Conservation (phyloP, 192 early-diverging fungal species). For the Gorgonomyces haynaldii region DNA sequence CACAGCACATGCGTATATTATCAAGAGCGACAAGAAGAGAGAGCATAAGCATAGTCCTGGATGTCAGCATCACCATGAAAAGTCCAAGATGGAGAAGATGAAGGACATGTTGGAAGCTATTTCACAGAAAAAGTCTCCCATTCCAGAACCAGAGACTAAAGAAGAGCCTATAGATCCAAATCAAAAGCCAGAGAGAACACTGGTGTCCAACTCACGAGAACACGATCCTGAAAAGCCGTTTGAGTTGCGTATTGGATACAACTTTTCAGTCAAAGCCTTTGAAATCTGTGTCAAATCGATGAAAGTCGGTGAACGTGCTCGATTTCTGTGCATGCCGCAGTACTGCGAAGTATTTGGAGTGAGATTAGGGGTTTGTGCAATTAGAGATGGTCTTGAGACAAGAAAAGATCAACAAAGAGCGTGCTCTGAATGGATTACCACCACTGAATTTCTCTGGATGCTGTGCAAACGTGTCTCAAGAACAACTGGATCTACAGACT, state of each 20-base stretch:
- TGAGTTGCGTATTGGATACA: conserved; percentile 38
- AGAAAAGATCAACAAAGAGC: conserved; percentile 25
- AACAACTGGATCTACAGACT: conserved; percentile 14
- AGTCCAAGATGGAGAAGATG: conserved; percentile 1
- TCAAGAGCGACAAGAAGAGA: conserved; percentile 13
- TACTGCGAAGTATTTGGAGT: conserved; percentile 20
- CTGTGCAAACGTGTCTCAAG: conserved; percentile 21
- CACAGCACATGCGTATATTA: conserved; percentile 23
- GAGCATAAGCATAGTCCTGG: conserved; percentile 5
- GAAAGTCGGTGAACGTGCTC: conserved; percentile 27
- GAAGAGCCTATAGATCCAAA: not conserved
- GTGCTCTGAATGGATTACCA: conserved; percentile 21
- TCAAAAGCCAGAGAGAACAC: conserved; percentile 20
- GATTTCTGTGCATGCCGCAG: conserved; percentile 38
- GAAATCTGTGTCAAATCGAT: conserved; percentile 38
- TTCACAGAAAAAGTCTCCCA: not conserved
- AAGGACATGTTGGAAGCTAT: not conserved
- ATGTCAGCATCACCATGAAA: not conserved
- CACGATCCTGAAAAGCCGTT: conserved; percentile 25
- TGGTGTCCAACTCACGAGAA: conserved; percentile 24
- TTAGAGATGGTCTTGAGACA: conserved; percentile 35
- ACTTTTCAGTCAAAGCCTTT: conserved; percentile 33
- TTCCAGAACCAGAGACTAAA: not conserved
- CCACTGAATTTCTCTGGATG: conserved; percentile 24
- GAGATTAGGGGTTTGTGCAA: conserved; percentile 30